Evolutionary conservation across 2,329 filamentous ascomycete genomes (phyloP).

Genomic region (Didymellaceae sp.): DNA sequence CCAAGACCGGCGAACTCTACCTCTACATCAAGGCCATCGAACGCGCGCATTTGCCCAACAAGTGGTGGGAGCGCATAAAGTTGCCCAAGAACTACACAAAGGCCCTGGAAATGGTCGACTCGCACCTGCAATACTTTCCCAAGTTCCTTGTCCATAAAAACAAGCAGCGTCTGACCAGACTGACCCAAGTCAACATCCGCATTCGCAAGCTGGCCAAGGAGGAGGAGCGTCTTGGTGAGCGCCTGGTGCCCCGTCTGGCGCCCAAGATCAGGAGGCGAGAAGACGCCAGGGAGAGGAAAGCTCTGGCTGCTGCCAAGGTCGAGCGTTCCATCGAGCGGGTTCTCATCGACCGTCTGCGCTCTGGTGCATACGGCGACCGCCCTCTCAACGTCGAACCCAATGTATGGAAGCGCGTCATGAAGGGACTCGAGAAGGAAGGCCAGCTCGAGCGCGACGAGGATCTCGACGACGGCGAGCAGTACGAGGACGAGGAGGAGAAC

Average conservation of each 20-base stretch:
- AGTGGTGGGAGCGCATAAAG: constrained; percentile 94
- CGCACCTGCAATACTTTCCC: constrained; percentile 78
- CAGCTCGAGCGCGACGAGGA: constrained; percentile 85
- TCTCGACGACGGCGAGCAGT: constrained; percentile 83
- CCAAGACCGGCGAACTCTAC: constrained; percentile 81
- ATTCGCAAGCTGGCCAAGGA: constrained; percentile 81
- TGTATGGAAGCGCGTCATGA: constrained; percentile 97
- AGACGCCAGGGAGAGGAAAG: constrained; percentile 58
- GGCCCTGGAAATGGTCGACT: constrained; percentile 78
- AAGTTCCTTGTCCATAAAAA: constrained; percentile 94
- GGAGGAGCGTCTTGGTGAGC: constrained; percentile 88
- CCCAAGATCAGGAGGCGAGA: constrained; percentile 75
- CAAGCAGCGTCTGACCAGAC: constrained; percentile 90
- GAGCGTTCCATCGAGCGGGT: constrained; percentile 96
- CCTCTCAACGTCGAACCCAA: constrained; percentile 93
- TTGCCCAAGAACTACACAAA: constrained; percentile 89
- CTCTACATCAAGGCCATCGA: constrained; percentile 90
- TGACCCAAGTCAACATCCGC: constrained; percentile 88
- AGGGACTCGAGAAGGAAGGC: constrained; percentile 85
- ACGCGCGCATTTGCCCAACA: constrained; percentile 77
- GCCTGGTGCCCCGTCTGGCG: constrained; percentile 83
- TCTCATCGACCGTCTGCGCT: constrained; percentile 86
- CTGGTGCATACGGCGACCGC: constrained; percentile 91
- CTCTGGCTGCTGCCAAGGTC: constrained; percentile 76
- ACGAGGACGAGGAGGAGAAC: constrained; percentile 73